Evolutionary conservation across 139 green algal species (phyloP), one percentile per base, ranked within the genome.

Genomic region (Edaphochlamys debaryana): DNA sequence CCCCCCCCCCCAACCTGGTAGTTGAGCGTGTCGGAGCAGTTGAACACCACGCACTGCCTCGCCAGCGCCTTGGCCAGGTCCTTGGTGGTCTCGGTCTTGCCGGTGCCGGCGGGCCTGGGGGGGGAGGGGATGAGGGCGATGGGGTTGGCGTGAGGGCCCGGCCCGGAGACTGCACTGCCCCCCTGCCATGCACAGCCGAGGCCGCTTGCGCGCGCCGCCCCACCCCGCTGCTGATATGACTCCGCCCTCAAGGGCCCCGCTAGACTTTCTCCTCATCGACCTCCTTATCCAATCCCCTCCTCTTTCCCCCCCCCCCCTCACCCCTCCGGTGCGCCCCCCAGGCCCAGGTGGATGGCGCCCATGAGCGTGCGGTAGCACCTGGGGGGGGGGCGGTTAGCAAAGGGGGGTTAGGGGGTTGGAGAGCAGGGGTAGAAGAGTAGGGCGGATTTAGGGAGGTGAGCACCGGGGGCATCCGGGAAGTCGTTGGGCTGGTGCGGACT

Each of bases 11-110:
- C 2, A 52, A 83, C 77, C 75, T 84, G 85, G 89, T 94, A 92
- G 72, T 94, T 89, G n/a, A 94, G 81, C 15, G 87, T 87, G 56
- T 93, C 91, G 23, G 84, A 89, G 84, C 91, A 94, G 85, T 94
- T 94, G 89, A 94, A 94, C 67, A 94, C 91, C 25, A 94, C 89
- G 68, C 91, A 94, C 85, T 95, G 90, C 29, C 93, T 75, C 3
- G 90, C 91, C 63, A 95, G 68, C 36, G 90, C 88, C 79, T 94
- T 94, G 56, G 90, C 92, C n/a, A 95, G 81, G 80, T 95, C 92
- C 87, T 94, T 93, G 52, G 90, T 93, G 58, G 90, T 93, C 85
- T 93, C 90, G 0, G 90, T 94, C 78, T 92, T 92, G 71, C 90
- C 90, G 7, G 87, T 93, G 41, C 77, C 77, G 37, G 78, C 67